Conservation (phyloP, 257 asterid genomes). For the Solanum piurae region DNA sequence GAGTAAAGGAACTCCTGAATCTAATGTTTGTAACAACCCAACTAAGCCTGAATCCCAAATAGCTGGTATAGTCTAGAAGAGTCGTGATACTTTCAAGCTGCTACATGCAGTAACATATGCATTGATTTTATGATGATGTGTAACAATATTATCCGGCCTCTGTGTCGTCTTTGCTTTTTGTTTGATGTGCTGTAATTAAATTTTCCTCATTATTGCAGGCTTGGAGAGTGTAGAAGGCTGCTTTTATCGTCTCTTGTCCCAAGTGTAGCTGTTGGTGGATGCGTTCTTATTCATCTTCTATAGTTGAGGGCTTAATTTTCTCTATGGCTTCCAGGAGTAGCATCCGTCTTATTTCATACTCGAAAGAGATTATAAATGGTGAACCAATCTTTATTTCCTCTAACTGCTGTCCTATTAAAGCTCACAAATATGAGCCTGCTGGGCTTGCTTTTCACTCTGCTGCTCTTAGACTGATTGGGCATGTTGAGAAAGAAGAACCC, state of each 20-base stretch:
- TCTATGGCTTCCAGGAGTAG: conserved; percentile 28
- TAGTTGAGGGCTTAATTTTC: not conserved
- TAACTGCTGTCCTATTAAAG: conserved; percentile 63
- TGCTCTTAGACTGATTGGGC: conserved; percentile 66
- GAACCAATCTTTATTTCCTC: conserved; percentile 53
- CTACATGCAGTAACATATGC: not conserved
- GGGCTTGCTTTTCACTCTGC: conserved; percentile 84
- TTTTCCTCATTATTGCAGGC: not conserved
- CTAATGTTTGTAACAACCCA: not conserved
- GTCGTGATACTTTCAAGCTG: not conserved
- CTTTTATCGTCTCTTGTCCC: not conserved
- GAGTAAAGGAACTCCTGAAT: not conserved
- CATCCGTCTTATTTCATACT: conserved; percentile 47
- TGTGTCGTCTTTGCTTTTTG: not conserved
- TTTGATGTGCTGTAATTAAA: not conserved
- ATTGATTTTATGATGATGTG: not conserved
- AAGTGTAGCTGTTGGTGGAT: not conserved
- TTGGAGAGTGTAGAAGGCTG: not conserved
- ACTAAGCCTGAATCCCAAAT: not conserved
- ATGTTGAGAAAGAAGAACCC: conserved; percentile 30
- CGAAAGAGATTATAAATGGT: conserved; percentile 60
- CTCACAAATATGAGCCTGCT: conserved; percentile 60
- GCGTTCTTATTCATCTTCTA: not conserved
- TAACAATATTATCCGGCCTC: not conserved
- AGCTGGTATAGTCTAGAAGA: not conserved